Evolutionary conservation across 2,329 filamentous ascomycete genomes (phyloP).

Genomic region (Calonectria multiphialidica): DNA sequence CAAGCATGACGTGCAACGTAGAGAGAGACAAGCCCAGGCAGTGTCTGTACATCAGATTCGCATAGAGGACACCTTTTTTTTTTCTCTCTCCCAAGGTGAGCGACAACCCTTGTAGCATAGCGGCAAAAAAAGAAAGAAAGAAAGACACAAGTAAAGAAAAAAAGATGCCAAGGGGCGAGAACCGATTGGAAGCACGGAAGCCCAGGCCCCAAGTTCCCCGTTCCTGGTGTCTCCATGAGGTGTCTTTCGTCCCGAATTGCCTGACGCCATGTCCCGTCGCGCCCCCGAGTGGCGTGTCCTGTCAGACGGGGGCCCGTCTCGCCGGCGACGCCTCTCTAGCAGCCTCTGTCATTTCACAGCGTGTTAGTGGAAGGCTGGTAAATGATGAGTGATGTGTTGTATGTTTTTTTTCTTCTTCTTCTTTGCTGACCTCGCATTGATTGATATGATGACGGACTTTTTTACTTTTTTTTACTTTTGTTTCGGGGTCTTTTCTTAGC

Average conservation of each 20-base stretch:
- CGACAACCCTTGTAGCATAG: neutral
- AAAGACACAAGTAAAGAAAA: neutral
- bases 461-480: neutral
- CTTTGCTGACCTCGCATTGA: neutral
- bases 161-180: neutral
- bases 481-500: neutral
- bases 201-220: conserved; percentile 19
- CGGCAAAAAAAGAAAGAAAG: neutral
- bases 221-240: conserved; percentile 37
- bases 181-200: conserved; percentile 20
- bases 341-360: neutral
- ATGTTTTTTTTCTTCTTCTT: too few species aligned
- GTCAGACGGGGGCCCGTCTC: conserved; percentile 20
- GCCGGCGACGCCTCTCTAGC: conserved; percentile 1
- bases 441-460: neutral
- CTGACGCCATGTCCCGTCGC: conserved; percentile 28
- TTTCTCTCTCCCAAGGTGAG: neutral
- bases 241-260: conserved; percentile 38
- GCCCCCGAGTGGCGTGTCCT: conserved; percentile 38
- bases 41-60: neutral
- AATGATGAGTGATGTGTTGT: neutral
- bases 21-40: neutral
- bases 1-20: neutral
- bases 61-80: neutral
- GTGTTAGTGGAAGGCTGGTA: neutral